Conservation (phyloP, 225 moss, liverwort and hornwort genomes). For the Thuidium tamariscinum region DNA sequence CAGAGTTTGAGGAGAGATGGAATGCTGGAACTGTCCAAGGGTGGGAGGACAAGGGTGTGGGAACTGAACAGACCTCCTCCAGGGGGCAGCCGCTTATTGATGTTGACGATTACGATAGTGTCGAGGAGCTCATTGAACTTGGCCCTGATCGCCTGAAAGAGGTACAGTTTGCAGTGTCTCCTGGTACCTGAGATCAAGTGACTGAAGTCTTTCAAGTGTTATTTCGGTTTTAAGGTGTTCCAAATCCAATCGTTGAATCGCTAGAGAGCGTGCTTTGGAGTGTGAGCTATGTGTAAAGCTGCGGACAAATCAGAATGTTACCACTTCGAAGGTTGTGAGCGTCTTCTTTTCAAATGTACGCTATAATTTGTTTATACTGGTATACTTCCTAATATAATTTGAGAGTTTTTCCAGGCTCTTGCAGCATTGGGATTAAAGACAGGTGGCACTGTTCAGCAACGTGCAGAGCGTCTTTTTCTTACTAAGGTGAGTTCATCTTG, state of each 20-base stretch:
- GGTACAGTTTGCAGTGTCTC: constrained; percentile 6
- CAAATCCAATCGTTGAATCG: not conserved
- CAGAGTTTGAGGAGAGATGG: constrained; percentile 78
- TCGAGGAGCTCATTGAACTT: constrained; percentile 72
- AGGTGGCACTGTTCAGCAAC: constrained; percentile 73
- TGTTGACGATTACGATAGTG: constrained; percentile 68
- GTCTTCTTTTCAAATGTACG: not conserved
- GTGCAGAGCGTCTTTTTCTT: constrained; percentile 76
- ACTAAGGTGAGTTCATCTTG: constrained; percentile 45
- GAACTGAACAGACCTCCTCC: constrained; percentile 40
- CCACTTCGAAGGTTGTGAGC: not conserved
- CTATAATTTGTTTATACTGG: not conserved
- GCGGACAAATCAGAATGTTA: not conserved
- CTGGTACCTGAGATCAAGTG: not conserved
- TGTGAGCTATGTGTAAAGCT: not conserved
- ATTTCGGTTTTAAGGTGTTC: not conserved
- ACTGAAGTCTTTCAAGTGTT: not conserved
- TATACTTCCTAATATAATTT: not conserved
- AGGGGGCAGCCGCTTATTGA: constrained; percentile 53
- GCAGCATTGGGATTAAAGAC: constrained; percentile 59
- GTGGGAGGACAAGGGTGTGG: constrained; percentile 84
- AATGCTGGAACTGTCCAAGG: constrained; percentile 61
- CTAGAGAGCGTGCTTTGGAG: not conserved
- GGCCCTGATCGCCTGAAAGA: constrained; percentile 85
- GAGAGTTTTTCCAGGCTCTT: constrained; percentile 44